Conservation (phyloP, 108 stramenopile genomes). For the Chaetoceros muelleri region DNA sequence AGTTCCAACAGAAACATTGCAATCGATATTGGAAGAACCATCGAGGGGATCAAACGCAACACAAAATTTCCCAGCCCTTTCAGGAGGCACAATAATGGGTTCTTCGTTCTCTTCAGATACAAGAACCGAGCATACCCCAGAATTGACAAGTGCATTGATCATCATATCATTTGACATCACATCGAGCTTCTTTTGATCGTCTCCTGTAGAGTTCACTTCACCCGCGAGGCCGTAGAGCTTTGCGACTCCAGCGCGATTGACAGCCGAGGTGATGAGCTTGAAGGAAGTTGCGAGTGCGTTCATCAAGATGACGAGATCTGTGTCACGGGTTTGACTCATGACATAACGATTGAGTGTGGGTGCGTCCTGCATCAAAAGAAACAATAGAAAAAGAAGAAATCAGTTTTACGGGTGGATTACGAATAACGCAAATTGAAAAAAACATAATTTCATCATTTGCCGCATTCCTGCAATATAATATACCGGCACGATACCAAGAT, state of each 20-base stretch:
- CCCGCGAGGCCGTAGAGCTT: slow-evolving; percentile 94
- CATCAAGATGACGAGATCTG: slow-evolving; percentile 73
- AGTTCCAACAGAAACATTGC: slow-evolving; percentile 97
- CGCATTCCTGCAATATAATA: background rate
- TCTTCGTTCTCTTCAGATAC: slow-evolving; percentile 98
- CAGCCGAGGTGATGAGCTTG: slow-evolving; percentile 83
- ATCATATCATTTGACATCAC: slow-evolving; percentile 98
- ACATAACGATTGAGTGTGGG: slow-evolving; percentile 77
- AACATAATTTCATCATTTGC: no score
- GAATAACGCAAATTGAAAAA: background rate
- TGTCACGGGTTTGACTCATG: slow-evolving; percentile 71
- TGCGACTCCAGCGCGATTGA: slow-evolving; percentile 79
- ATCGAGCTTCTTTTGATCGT: slow-evolving; percentile 99
- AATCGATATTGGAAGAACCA: slow-evolving; percentile 98
- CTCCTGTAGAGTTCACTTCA: slow-evolving; percentile 94
- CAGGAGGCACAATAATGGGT: slow-evolving; percentile 89
- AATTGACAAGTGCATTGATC: slow-evolving; percentile 90
- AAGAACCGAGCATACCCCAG: slow-evolving; percentile 88
- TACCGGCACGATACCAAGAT: background rate
- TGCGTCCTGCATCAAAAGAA: slow-evolving; percentile 35
- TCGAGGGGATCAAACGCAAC: slow-evolving; percentile 99
- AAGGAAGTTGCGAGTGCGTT: slow-evolving; percentile 79
- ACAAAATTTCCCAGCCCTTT: slow-evolving; percentile 87
- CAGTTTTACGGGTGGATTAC: background rate
- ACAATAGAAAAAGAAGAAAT: slow-evolving; percentile 1